A percentile compares a stretch with the other conserved stretches of the same genome.
Evolutionary conservation across 2,329 filamentous ascomycete genomes (phyloP).

Genomic region (Apiospora arundinis): DNA sequence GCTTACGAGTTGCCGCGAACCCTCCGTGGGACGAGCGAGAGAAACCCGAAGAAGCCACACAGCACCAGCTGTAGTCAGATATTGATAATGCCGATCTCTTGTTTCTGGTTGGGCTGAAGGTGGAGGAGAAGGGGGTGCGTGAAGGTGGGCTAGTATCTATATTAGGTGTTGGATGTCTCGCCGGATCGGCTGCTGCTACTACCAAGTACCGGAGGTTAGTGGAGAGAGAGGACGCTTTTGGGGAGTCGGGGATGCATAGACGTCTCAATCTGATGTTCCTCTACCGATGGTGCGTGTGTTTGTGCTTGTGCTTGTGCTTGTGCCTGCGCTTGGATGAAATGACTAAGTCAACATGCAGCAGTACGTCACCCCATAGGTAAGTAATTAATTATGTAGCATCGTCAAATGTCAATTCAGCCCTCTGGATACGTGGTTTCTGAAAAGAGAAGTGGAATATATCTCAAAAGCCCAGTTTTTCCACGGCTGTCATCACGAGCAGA

Average conservation of each 20-base stretch:
- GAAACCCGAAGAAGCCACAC: constrained; percentile 1
- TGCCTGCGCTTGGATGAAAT: background rate
- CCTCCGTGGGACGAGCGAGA: background rate
- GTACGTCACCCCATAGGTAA: background rate
- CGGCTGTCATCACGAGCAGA: background rate
- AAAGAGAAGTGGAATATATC: background rate
- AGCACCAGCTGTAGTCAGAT: background rate
- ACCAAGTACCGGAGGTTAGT: too few relatives aligned
- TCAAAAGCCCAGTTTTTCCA: background rate
- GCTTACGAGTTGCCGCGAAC: background rate
- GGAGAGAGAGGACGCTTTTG: background rate
- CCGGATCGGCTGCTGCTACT: background rate
- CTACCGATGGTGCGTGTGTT: too few relatives aligned
- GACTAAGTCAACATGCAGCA: background rate
- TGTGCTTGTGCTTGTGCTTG: background rate
- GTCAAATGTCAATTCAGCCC: background rate
- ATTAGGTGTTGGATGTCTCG: background rate
- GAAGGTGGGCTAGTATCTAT: background rate
- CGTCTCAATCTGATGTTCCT: background rate
- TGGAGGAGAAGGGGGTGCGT: background rate
- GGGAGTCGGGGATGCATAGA: too few relatives aligned
- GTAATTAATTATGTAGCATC: too few relatives aligned
- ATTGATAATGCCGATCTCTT: constrained; percentile 1
- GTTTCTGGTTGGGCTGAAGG: background rate
- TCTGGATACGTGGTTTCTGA: background rate